Percentiles rank a stretch among this genome's conserved stretches.
Conservation (phyloP, 2,329 filamentous ascomycete species). For the Aspergillus sp. region DNA sequence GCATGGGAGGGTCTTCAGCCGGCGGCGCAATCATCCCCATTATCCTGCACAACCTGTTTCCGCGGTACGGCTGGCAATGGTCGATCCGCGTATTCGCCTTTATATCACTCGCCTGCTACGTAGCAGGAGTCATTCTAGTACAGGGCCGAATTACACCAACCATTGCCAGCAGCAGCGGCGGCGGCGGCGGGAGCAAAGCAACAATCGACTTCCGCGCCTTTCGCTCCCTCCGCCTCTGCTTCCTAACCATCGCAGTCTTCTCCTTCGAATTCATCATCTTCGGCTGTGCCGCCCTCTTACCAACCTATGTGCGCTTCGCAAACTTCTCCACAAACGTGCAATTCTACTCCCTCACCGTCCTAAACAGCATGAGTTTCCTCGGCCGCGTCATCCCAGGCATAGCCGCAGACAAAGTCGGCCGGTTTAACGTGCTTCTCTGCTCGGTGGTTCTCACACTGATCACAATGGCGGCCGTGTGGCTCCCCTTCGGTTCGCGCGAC, state of each 20-base stretch:
- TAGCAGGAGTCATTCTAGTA: constrained; percentile 32
- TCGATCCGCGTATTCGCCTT: constrained; percentile 39
- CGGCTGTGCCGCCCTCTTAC: constrained; percentile 48
- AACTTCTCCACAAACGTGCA: constrained; percentile 41
- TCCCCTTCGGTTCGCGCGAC: constrained; percentile 46
- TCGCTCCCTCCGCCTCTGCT: constrained; percentile 41
- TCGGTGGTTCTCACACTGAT: constrained; percentile 39
- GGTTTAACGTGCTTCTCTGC: constrained; percentile 47
- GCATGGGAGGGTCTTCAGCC: constrained; percentile 40
- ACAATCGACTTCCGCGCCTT: constrained; percentile 46
- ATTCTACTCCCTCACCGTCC: constrained; percentile 47
- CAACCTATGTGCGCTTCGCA: constrained; percentile 45
- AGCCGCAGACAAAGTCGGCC: constrained; percentile 44
- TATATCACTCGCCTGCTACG: constrained; percentile 35
- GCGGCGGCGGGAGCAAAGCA: constrained; percentile 20
- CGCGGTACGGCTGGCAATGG: constrained; percentile 36
- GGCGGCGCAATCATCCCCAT: constrained; percentile 41
- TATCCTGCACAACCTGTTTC: constrained; percentile 31
- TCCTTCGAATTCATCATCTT: constrained; percentile 52
- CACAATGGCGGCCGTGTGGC: constrained; percentile 45
- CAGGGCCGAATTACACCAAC: constrained; percentile 33
- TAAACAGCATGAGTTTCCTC: constrained; percentile 46
- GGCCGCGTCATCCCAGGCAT: constrained; percentile 48
- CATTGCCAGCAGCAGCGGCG: neutral
- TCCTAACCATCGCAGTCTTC: constrained; percentile 46